These are phyloP conservation scores for Annulohypoxylon maeteangense DNA, from an alignment of 495 filamentous ascomycete species.

Conservation along the genomic window DNA sequence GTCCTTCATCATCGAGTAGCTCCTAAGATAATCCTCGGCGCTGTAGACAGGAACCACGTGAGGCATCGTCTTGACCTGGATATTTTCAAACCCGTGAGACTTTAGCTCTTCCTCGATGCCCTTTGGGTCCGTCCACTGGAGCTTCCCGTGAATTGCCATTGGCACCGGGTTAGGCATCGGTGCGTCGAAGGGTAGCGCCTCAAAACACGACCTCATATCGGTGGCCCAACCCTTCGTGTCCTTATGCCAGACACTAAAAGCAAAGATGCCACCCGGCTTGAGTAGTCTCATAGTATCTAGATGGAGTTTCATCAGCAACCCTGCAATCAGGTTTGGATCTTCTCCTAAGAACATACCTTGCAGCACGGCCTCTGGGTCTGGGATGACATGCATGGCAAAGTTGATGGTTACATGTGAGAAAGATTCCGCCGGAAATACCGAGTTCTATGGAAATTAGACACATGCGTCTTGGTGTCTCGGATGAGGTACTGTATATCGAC, in stretches of 20 bases:
- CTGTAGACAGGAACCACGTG: constrained; percentile 44
- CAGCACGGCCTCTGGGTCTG: constrained; percentile 52
- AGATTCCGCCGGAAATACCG: constrained; percentile 36
- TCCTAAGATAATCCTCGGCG: constrained; percentile 46
- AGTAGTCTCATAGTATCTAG: constrained; percentile 54
- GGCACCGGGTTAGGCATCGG: constrained; percentile 42
- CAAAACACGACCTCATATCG: constrained; percentile 49
- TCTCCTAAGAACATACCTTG: constrained; percentile 45
- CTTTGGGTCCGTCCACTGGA: constrained; percentile 50
- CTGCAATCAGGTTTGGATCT: background rate
- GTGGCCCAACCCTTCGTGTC: constrained; percentile 41
- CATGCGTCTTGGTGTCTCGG: background rate
- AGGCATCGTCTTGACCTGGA: constrained; percentile 47
- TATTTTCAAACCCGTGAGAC: constrained; percentile 46
- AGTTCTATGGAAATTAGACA: constrained; percentile 44
- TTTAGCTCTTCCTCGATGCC: constrained; percentile 50
- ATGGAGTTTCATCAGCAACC: constrained; percentile 29
- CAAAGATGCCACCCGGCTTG: constrained; percentile 53
- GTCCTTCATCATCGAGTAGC: constrained; percentile 51
- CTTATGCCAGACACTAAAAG: constrained; percentile 53
- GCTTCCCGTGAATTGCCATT: constrained; percentile 49
- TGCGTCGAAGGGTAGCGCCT: constrained; percentile 53
- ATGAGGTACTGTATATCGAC: constrained; percentile 4
- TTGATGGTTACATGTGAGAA: constrained; percentile 57
- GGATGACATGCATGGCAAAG: constrained; percentile 56